These are phyloP conservation scores for Chaetomiaceae sp. DNA, from an alignment of 2,329 filamentous ascomycete genomes.

Conservation along the genomic window DNA sequence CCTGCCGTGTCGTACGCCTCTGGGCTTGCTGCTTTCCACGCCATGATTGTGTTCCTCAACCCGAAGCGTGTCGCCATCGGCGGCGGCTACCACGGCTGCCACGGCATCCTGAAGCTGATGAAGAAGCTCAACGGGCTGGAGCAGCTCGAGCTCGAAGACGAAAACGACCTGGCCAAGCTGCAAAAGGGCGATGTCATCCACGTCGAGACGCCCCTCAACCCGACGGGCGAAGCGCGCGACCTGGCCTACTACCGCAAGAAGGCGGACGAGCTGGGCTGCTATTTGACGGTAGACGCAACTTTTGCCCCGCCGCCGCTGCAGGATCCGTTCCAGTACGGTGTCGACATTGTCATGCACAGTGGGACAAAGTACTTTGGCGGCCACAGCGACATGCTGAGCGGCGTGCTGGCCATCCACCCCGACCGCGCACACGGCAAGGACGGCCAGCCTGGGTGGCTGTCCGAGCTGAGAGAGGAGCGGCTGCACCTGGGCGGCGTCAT, in stretches of 20 bases:
- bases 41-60: slow-evolving; percentile 76
- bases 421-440: slow-evolving; percentile 35
- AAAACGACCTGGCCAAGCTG: slow-evolving; percentile 50
- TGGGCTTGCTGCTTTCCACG: slow-evolving; percentile 85
- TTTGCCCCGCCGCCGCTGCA: slow-evolving; percentile 88
- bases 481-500: slow-evolving; percentile 77
- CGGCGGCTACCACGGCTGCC: slow-evolving; percentile 88
- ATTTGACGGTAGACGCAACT: slow-evolving; percentile 81
- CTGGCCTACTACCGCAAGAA: slow-evolving; percentile 67
- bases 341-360: slow-evolving; percentile 84
- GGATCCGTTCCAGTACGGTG: slow-evolving; percentile 77
- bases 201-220: slow-evolving; percentile 91
- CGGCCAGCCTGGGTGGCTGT: slow-evolving; percentile 44
- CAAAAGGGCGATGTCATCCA: slow-evolving; percentile 79
- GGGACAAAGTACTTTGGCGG: slow-evolving; percentile 97
- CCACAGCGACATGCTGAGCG: slow-evolving; percentile 89
- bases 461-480: slow-evolving; percentile 61
- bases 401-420: slow-evolving; percentile 66
- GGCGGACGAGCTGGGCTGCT: slow-evolving; percentile 68
- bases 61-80: slow-evolving; percentile 78
- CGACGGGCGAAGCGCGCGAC: slow-evolving; percentile 74
- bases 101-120: slow-evolving; percentile 74
- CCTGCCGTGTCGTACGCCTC: slow-evolving; percentile 74
- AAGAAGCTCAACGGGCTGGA: slow-evolving; percentile 70
- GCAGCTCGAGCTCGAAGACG: slow-evolving; percentile 61